Evolutionary conservation across 1,284 basidiomycete genomes (phyloP).

Genomic region (Phaffia rhodozyma): DNA sequence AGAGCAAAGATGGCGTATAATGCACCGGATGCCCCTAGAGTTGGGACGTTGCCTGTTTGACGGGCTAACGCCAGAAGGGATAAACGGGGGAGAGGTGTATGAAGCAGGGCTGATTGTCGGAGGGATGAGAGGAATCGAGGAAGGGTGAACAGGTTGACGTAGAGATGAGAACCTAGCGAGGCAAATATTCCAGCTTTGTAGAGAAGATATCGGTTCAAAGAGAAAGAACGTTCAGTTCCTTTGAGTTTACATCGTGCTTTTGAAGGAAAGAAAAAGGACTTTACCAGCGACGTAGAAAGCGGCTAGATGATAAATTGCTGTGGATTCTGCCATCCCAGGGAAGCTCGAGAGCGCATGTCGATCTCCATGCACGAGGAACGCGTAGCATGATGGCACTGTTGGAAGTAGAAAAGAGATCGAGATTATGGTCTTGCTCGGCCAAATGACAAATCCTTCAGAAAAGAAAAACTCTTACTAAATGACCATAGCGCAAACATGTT

Average conservation of each 20-base stretch:
- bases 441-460: neutral
- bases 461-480: slow-evolving; percentile 2
- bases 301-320: slow-evolving; percentile 9
- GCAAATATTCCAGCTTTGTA: slow-evolving; percentile 2
- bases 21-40: slow-evolving; percentile 14
- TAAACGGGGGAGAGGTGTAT: neutral
- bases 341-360: slow-evolving; percentile 4
- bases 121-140: slow-evolving; percentile 1
- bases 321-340: slow-evolving; percentile 6
- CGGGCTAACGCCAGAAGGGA: neutral
- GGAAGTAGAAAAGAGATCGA: neutral
- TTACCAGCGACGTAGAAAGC: slow-evolving; percentile 13
- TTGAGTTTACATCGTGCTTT: neutral
- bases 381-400: slow-evolving; percentile 10
- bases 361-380: slow-evolving; percentile 17
- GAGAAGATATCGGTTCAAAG: neutral
- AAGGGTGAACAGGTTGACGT: neutral
- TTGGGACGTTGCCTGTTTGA: neutral
- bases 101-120: neutral
- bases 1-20: slow-evolving; percentile 14
- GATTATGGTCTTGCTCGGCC: too few relatives aligned
- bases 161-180: slow-evolving; percentile 8
- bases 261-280: neutral
- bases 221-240: neutral
- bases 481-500: slow-evolving; percentile 17